Base-by-base conservation (phyloP, 2,329 filamentous ascomycete genomes). In the Aspergillus melleus region DNA sequence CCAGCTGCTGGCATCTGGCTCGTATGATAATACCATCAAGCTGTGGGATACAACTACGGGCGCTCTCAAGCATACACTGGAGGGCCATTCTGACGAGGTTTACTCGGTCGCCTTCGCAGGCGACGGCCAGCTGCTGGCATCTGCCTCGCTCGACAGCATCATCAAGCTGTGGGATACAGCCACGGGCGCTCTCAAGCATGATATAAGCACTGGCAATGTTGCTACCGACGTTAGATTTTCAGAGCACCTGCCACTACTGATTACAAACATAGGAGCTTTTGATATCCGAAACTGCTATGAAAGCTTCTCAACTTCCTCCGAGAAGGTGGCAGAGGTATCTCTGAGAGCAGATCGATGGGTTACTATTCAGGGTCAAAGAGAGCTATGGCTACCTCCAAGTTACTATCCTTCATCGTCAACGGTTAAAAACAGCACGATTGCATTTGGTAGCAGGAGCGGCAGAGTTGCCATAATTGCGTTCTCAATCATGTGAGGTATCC, bases 351-450 rank as follows among this genome's bases (percentile, higher is more conserved):
- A 11, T 29, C 57, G 36, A 6, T 59, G 57, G n/a, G n/a, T n/a
- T n/a, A n/a, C n/a, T n/a, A n/a, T n/a, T n/a, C n/a, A n/a, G n/a
- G n/a, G n/a, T n/a, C 49, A 49, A 55, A 55, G 49, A 52, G 52
- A 59, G 52, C 5, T 59, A 52, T 55, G 53, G 47, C 52, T 59
- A n/a, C 52, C 52, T 52, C 57, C 57, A 22, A 32, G 55, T 2
- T 53, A 59, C 29, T 2, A 39, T 4, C 32, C 47, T 36, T 1
- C 2, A 9, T 59, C 24, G 19, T 51, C 46, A 52, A 32, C 57
- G 4, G 52, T n/a, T 29, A 52, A 52, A 55, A n/a, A n/a, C n/a
- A n/a, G n/a, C n/a, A n/a, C n/a, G n/a, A n/a, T n/a, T n/a, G n/a
- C n/a, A n/a, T n/a, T n/a, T n/a, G n/a, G n/a, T n/a, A n/a, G n/a